Percentiles rank a stretch among this genome's conserved stretches.
These are phyloP conservation scores for sorghum (Sorghum bicolor) DNA, from an alignment of 176 grass and related monocot genomes.

Conservation along the genomic window DNA sequence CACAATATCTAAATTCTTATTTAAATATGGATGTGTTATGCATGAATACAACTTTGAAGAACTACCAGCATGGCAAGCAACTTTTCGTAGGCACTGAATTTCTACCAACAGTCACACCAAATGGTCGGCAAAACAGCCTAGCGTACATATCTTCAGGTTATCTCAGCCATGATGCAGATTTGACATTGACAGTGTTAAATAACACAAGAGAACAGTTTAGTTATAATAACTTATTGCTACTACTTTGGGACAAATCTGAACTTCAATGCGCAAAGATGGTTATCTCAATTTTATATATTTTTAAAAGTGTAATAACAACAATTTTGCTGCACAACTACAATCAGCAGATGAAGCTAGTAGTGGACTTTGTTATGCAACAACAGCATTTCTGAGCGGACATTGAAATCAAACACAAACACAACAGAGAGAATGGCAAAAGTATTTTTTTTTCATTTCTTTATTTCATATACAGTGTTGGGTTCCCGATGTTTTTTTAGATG, in stretches of 20 bases:
- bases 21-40: background rate
- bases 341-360: background rate
- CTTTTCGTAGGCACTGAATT: background rate
- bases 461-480: conserved; percentile 31
- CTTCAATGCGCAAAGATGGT: background rate
- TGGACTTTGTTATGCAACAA: background rate
- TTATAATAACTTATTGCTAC: background rate
- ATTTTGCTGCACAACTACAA: background rate
- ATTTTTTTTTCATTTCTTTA: conserved; percentile 18
- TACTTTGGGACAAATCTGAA: background rate
- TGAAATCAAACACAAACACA: conserved; percentile 6
- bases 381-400: background rate
- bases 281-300: background rate
- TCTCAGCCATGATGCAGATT: background rate
- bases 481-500: conserved; percentile 5
- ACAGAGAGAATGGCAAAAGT: background rate
- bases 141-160: conserved; percentile 12
- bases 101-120: background rate
- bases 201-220: background rate
- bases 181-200: background rate
- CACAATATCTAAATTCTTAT: background rate
- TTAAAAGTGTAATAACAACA: background rate
- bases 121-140: conserved; percentile 2
- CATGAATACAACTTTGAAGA: background rate
- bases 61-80: background rate